Conservation (phyloP, 768 basidiomycete species). For the Lentinula boryana region DNA sequence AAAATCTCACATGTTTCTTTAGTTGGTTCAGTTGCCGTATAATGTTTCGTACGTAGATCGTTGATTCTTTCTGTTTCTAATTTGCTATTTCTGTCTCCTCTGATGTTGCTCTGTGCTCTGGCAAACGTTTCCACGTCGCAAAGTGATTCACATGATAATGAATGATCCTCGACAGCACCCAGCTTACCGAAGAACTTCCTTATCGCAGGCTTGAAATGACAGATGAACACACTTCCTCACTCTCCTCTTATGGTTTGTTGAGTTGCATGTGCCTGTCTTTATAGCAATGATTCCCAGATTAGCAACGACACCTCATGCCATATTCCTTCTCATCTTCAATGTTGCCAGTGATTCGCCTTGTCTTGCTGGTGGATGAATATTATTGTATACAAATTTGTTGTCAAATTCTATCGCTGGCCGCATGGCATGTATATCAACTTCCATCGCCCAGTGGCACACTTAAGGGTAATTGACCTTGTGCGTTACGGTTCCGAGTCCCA, state of each 20-base stretch:
- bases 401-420: not conserved
- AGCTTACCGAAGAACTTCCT: not conserved
- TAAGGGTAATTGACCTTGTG: not conserved
- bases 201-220: not conserved
- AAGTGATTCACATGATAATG: slow-evolving; percentile 1
- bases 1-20: not conserved
- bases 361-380: not conserved
- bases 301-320: not conserved
- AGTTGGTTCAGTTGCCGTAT: not conserved
- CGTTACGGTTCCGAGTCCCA: not conserved
- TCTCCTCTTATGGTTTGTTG: not conserved
- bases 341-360: not conserved
- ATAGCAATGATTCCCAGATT: not conserved
- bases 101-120: not conserved
- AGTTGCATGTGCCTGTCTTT: not conserved
- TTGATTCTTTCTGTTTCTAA: not conserved
- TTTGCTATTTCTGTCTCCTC: not conserved
- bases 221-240: not conserved
- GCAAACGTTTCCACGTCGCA: not conserved
- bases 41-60: slow-evolving; percentile 3
- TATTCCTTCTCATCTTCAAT: not conserved
- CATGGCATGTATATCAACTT: not conserved
- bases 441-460: not conserved
- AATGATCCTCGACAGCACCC: not conserved
- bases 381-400: not conserved